A percentile compares a stretch with the other conserved stretches of the same genome.
Conservation (phyloP, 148 eudicot species). For the Diospyros lotus region DNA sequence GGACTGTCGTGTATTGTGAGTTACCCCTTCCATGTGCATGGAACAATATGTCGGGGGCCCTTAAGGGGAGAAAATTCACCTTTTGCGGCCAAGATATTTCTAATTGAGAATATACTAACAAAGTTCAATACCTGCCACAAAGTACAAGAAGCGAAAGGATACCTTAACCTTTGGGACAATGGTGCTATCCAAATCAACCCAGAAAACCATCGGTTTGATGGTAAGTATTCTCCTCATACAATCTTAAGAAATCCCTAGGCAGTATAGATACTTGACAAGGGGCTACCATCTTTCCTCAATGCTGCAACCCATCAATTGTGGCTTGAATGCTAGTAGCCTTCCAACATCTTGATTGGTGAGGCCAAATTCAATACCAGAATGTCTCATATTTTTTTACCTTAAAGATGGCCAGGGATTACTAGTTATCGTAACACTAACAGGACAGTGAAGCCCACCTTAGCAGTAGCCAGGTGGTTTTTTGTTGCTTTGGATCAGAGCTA, state of each 20-base stretch:
- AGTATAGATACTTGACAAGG: slow-evolving; percentile 80
- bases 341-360: slow-evolving; percentile 74
- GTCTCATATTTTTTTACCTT: background rate
- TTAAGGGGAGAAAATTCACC: too few relatives aligned
- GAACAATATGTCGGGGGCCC: too few relatives aligned
- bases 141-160: slow-evolving; percentile 8
- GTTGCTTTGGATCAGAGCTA: background rate
- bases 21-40: too few relatives aligned
- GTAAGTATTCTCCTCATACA: slow-evolving; percentile 85
- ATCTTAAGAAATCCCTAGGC: slow-evolving; percentile 75
- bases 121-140: background rate
- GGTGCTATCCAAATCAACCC: slow-evolving; percentile 64
- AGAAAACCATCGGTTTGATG: slow-evolving; percentile 76
- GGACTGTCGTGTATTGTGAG: too few relatives aligned
- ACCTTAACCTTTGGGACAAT: slow-evolving; percentile 72
- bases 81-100: background rate
- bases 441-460: background rate
- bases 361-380: slow-evolving; percentile 53
- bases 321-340: slow-evolving; percentile 71
- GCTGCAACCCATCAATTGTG: slow-evolving; percentile 82
- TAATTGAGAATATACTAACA: background rate
- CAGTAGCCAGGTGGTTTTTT: background rate
- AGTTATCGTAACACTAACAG: background rate
- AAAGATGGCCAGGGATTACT: background rate
- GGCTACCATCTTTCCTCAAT: slow-evolving; percentile 91